Conservation (phyloP, 2,329 filamentous ascomycete genomes). For the Fusarium sp. region DNA sequence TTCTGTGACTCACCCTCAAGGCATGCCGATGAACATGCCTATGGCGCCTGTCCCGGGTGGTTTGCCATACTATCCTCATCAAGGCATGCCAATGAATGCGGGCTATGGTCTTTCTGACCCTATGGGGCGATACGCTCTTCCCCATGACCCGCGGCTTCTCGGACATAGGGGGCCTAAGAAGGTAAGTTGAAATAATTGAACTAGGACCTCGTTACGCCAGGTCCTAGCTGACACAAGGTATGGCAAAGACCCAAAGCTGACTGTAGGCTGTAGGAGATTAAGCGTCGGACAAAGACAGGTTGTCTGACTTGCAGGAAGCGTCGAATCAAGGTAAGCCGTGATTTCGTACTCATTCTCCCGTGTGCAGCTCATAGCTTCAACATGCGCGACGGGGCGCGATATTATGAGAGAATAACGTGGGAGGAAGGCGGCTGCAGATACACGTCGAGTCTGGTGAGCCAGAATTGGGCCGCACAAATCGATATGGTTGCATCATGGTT, state of each 20-base stretch:
- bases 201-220: slow-evolving; percentile 2
- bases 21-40: slow-evolving; percentile 55
- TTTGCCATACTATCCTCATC: slow-evolving; percentile 63
- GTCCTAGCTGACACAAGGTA: slow-evolving; percentile 3
- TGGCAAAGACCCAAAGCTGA: slow-evolving; percentile 36
- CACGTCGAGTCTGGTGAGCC: slow-evolving; percentile 25
- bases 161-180: slow-evolving; percentile 70
- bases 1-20: slow-evolving; percentile 55
- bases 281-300: slow-evolving; percentile 74
- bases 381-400: slow-evolving; percentile 27
- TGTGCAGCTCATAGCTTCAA: slow-evolving; percentile 20
- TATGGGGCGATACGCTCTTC: slow-evolving; percentile 63
- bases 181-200: slow-evolving; percentile 58
- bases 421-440: slow-evolving; percentile 30
- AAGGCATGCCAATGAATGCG: slow-evolving; percentile 53
- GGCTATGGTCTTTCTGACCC: slow-evolving; percentile 62
- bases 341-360: slow-evolving; percentile 44
- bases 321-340: slow-evolving; percentile 70
- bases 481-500: slow-evolving; percentile 41
- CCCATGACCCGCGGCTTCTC: slow-evolving; percentile 65
- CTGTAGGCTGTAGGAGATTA: slow-evolving; percentile 67
- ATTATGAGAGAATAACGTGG: slow-evolving; percentile 27
- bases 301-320: slow-evolving; percentile 74
- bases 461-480: slow-evolving; percentile 26
- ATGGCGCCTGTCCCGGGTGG: slow-evolving; percentile 50